Conservation (phyloP, 1,139 yeast species). For the Suhomyces yuchorum region DNA sequence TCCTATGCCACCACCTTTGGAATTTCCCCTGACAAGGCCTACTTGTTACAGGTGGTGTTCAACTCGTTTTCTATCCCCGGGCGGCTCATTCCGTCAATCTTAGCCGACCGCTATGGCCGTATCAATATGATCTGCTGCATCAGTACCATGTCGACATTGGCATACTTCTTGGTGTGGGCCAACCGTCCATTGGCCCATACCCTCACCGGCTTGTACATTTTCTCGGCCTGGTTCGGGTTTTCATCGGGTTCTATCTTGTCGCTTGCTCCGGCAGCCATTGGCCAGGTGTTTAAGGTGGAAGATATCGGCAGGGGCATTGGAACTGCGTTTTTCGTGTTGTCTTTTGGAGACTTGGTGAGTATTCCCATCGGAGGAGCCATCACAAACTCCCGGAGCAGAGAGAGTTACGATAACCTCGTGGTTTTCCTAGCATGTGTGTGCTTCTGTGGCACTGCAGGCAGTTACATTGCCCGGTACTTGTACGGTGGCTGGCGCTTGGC, state of each 20-base stretch:
- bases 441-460: constrained; percentile 28
- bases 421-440: constrained; percentile 31
- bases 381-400: constrained; percentile 21
- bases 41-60: constrained; percentile 30
- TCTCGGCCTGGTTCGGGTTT: constrained; percentile 32
- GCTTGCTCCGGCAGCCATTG: constrained; percentile 34
- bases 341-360: constrained; percentile 37
- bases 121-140: constrained; percentile 31
- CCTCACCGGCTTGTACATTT: constrained; percentile 27
- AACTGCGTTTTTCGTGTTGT: constrained; percentile 36
- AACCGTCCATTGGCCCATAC: constrained; percentile 31
- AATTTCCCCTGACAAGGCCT: constrained; percentile 23
- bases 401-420: constrained; percentile 31
- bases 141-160: constrained; percentile 23
- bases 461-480: constrained; percentile 28
- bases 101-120: constrained; percentile 36
- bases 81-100: constrained; percentile 29
- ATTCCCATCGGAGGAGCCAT: constrained; percentile 43
- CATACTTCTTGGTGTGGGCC: constrained; percentile 31
- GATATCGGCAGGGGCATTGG: constrained; percentile 37
- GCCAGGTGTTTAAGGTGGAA: constrained; percentile 30
- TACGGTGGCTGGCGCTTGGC: constrained; percentile 26
- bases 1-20: constrained; percentile 35
- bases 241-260: constrained; percentile 36
- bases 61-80: constrained; percentile 35